Base-by-base conservation (phyloP, 169 alveolate species). In the Pseudocohnilembus persalinus region DNA sequence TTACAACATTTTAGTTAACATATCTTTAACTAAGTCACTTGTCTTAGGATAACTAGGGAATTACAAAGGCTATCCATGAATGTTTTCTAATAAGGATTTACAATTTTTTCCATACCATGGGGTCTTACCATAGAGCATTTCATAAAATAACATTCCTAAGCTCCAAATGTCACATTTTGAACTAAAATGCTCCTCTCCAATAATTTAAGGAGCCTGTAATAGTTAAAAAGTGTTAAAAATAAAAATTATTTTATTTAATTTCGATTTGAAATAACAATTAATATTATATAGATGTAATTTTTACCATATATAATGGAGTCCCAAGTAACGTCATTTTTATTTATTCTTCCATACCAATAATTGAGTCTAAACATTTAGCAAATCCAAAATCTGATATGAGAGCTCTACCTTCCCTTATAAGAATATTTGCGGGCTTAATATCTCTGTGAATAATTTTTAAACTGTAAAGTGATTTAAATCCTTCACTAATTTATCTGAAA, bases 41-140 rank as follows among this genome's bases (percentile, higher is more conserved):
- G 87, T 81, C 28, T 73, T 76, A 33, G 90, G 90, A 74, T 74
- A 68, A 25, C 35, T 80, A 31, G 90, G 87, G 65, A 86, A 86
- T 1, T 28, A 63, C 0, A 86, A 68, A 29, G 86, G 90, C 64
- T 74, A 74, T 33, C 74, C 80, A 49, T 82, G 74, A 1, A 86
- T 86, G 29, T 86, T 65, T 35, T 86, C 83, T 24, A 80, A 77
- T 0, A 86, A 29, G n/a, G 29, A 75, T 1, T 73, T 29, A 20
- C 72, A 68, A 29, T 74, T 73, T 28, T 86, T 79, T n/a, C 87
- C 90, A 74, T 77, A 74, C 90, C 90, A 86, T 0, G 84, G 84
- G 16, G 84, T 79, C 63, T 75, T 79, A 4, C 84, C 84, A 29
- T 79, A 79, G 27, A 79, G 49, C 29, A 79, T 33, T 49, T 79